A percentile compares a stretch with the other conserved stretches of the same genome.
Evolutionary conservation across 345 rosid species (phyloP).

Genomic region (Salix arbutifolia): DNA sequence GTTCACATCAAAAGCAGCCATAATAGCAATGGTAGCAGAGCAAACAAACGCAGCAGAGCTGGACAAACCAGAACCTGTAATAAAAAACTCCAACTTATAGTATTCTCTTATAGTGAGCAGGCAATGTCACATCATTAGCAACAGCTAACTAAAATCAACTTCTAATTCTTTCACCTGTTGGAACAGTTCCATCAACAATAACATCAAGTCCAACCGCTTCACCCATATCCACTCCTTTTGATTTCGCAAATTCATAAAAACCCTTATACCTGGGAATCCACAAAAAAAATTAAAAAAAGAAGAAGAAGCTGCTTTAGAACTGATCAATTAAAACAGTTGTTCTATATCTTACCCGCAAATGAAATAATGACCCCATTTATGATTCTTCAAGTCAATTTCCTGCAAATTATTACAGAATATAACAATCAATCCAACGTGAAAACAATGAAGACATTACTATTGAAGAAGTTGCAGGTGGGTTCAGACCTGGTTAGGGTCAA

Average conservation of each 20-base stretch:
- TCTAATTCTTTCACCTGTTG: constrained; percentile 50
- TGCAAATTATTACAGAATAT: constrained; percentile 23
- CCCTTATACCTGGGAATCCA: constrained; percentile 72
- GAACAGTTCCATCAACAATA: constrained; percentile 85
- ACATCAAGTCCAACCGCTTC: constrained; percentile 81
- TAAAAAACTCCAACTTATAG: background rate
- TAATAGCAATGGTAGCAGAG: constrained; percentile 84
- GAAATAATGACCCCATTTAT: constrained; percentile 94
- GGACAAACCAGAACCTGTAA: constrained; percentile 82
- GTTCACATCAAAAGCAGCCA: constrained; percentile 70
- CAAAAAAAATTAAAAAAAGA: background rate
- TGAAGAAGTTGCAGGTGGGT: background rate
- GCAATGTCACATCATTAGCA: background rate
- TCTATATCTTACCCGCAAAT: constrained; percentile 72
- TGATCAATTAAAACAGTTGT: background rate
- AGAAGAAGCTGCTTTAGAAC: background rate
- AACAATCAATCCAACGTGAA: background rate
- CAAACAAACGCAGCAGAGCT: constrained; percentile 98
- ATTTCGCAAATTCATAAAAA: constrained; percentile 62
- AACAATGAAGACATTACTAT: background rate
- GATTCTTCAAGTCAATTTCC: constrained; percentile 87
- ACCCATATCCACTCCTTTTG: constrained; percentile 66
- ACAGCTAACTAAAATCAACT: background rate
- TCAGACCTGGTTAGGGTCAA: constrained; percentile 73
- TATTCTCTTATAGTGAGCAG: background rate